Evolutionary conservation across 192 early-diverging fungal species (phyloP), one percentile per base, ranked within the genome.

Genomic region (Coemansia sp.): DNA sequence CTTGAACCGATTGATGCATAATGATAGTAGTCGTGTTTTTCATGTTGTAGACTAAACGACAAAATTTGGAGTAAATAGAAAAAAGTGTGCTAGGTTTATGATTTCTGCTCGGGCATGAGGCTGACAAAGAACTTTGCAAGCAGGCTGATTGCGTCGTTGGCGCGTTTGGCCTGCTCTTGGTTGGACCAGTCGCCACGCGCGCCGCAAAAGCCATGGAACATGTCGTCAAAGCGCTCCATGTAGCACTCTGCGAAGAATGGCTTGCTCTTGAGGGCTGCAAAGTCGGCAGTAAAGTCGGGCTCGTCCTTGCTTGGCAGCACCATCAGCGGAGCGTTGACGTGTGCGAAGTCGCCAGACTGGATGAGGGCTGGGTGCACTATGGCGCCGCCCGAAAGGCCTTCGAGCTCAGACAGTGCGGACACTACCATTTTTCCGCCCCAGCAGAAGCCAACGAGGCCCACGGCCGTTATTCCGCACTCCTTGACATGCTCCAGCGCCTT

Each of bases 341-440:
- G 77, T 42, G 73, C 82, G 48, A 85, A 70, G 52, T 88, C 83
- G 8, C 78, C 84, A 13, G 72, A 49, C 2, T 74, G 63, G 56
- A 88, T 67, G 50, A 86, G 76, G n/a, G 90, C 86, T 18, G 91
- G 89, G 52, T 93, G 91, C 40, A 87, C 82, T 8, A 89, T 79
- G 1, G 87, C 86, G 8, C 85, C 82, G 5, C 85, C 77, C 11
- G 68, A 63, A 49, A 87, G 78, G 9, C 84, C 86, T 3, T 70
- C 64, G 6, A 85, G 81, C 44, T 79, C 69, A 10, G 85, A 64
- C 23, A 78, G 70, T 40, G 84, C 84, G 41, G 79, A 58, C 6
- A 82, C 78, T 18, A 86, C 71, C 61, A 90, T 83, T 63, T 87
- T 79, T 12, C 79, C 86, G 47, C 91, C 90, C 90, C 90, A 91